Base-by-base conservation (phyloP, 305 asterid species). In the Fraxinus nigra region DNA sequence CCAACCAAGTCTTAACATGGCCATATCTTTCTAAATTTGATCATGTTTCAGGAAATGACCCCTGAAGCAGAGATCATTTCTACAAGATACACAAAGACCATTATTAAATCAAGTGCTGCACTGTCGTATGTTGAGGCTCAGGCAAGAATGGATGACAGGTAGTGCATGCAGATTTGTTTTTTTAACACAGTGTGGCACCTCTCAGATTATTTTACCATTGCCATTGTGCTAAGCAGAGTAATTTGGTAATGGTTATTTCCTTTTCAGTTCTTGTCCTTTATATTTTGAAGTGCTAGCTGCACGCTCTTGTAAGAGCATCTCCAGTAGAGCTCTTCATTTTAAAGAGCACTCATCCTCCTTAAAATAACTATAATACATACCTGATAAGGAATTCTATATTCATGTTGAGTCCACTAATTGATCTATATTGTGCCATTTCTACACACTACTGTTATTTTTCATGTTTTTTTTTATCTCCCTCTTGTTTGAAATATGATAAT, bases 141-240 rank as follows among this genome's bases (percentile, higher is more conserved):
- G 93, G 98, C 98, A 30, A 90, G 97, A 90, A 97, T 97, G 98
- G 98, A 95, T 89, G 99, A 97, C 76, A 92, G 98, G 99, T 97
- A 87, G 82, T 61, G 48, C 43, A 16, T 72, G 76, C 70, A 77
- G 78, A 67, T 83, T 37, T 67, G 76, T 75, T 82, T 80, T 37
- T 73, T 43, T n/a, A 7, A 14, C 65, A 34, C 59, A 72, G 6
- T 76, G 32, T 70, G 26, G 72, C 72, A 30, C 75, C 51, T 67
- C 43, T 80, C 77, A 38, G 59, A 14, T 77, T 81, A 43, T 74
- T 69, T 69, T 69, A 69, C 24, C 18, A 33, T 30, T 69, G 75
- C 75, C 75, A 69, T 69, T 30, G 40, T 16, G 9, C 22, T 30
- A 69, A 30, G 38, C 75, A 69, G 3, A 30, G 37, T 30, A 30